Percentiles rank a stretch among this genome's conserved stretches.
Conservation (phyloP, 2,329 filamentous ascomycete species). For the Periconia sp. region DNA sequence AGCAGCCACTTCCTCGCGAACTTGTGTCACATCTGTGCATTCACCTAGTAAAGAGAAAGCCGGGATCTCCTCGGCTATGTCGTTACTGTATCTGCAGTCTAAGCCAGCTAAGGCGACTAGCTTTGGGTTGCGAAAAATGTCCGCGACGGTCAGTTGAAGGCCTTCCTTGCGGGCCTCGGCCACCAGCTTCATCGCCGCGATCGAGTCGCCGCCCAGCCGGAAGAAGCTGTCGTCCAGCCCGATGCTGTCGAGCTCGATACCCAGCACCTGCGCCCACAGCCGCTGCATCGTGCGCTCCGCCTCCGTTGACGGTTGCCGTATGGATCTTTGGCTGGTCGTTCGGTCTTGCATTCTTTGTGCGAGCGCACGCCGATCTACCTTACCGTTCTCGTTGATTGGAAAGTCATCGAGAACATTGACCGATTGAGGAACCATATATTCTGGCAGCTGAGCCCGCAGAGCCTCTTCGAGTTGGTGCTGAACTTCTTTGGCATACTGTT, state of each 20-base stretch:
- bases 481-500: constrained; percentile 28
- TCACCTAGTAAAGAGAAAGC: too few relatives aligned
- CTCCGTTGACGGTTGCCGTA: neutral
- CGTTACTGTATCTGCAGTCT: neutral
- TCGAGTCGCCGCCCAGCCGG: neutral
- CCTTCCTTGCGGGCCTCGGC: neutral
- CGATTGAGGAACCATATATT: constrained; percentile 7
- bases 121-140: constrained; percentile 1
- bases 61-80: too few relatives aligned
- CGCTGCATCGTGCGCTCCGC: too few relatives aligned
- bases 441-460: constrained; percentile 2
- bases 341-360: neutral
- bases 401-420: constrained; percentile 34
- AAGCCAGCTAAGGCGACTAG: neutral
- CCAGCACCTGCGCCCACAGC: neutral
- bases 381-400: constrained; percentile 3
- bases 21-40: too few relatives aligned
- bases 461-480: neutral
- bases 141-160: neutral
- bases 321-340: neutral
- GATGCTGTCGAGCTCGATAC: neutral
- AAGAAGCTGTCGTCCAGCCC: constrained; percentile 44
- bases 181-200: constrained; percentile 7
- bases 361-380: constrained; percentile 6
- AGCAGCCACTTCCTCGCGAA: neutral